Evolutionary conservation across 2,329 filamentous ascomycete genomes (phyloP), one percentile per base, ranked within the genome.

Genomic region (Colletotrichum sp.): DNA sequence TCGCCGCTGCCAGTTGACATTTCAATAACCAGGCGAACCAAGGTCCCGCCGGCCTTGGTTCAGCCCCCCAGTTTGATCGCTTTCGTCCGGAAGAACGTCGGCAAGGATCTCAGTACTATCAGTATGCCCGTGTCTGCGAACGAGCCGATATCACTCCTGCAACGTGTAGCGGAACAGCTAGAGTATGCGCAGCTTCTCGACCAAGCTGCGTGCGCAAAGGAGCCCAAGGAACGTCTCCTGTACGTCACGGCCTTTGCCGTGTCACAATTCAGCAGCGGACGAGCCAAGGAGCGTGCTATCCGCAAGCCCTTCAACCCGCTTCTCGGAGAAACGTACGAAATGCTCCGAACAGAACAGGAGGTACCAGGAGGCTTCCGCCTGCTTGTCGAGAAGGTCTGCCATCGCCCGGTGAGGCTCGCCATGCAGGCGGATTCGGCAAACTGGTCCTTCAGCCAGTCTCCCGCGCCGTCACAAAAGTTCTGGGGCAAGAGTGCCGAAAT

Each of bases 281-380:
- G 97, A 34, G 93, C 96, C 77, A 98, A 96, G 82, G 97, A 99
- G 84, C 94, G 97, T 55, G 94, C 96, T 5, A 95, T 98, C 76
- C 95, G 97, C 79, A 99, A 99, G 83, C 97, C 97, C 0, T 99
- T 99, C 86, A 99, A 98, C 80, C 97, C 97, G 5, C 94, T 99
- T 87, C 92, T 99, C 0, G 97, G 97, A 65, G 97, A 99, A 86
- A 99, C 97, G 0, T 99, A 92, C 83, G 97, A 99, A 85, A 91
- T 99, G 44, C 91, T 99, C 36, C 93, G 96, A 59, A 94, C 96
- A 78, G 96, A 98, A 79, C 92, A 93, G 76, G 92, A 94, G 79
- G 86, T 90, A 0, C 90, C 91, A 1, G 90, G 90, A 72, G 96
- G 96, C 1, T 98, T 98, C 86, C 93, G 97, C 57, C 93, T 99